Conservation (phyloP, 1,284 basidiomycete species). For the Austroboletus novae-zelandiae region DNA sequence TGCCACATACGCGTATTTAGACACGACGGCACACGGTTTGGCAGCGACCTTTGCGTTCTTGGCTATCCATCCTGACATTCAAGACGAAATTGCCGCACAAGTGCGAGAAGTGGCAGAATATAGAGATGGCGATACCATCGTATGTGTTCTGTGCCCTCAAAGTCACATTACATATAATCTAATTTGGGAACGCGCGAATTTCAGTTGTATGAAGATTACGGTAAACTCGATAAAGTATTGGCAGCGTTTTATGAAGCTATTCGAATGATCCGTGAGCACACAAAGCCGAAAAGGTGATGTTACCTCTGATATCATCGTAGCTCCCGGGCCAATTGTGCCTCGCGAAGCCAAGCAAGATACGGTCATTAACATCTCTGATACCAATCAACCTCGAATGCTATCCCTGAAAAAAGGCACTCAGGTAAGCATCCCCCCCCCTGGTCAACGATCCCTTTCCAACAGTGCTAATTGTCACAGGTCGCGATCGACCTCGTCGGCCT, state of each 20-base stretch:
- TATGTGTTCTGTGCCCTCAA: slow-evolving; percentile 21
- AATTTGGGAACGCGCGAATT: neutral
- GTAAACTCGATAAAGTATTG: slow-evolving; percentile 43
- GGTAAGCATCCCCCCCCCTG: neutral
- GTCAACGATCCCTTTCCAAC: too few species aligned
- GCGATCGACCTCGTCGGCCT: neutral
- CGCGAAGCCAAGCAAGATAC: neutral
- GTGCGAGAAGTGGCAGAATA: slow-evolving; percentile 37
- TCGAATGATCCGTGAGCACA: neutral
- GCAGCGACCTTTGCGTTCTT: slow-evolving; percentile 42
- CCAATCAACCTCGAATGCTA: neutral
- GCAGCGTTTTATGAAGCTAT: slow-evolving; percentile 40
- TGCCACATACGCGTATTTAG: slow-evolving; percentile 24
- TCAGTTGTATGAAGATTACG: slow-evolving; percentile 38
- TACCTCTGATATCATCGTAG: neutral
- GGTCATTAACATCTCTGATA: neutral
- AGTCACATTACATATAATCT: slow-evolving; percentile 21
- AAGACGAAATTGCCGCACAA: slow-evolving; percentile 46
- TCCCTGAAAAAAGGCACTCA: neutral
- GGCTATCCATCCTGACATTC: slow-evolving; percentile 41
- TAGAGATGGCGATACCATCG: slow-evolving; percentile 40
- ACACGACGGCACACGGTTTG: slow-evolving; percentile 51
- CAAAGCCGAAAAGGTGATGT: neutral
- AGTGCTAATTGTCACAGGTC: neutral
- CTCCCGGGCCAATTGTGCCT: neutral